Percentiles rank a stretch among this genome's conserved stretches.
Evolutionary conservation across 345 rosid species (phyloP).

Genomic region (Moringa oleifera): DNA sequence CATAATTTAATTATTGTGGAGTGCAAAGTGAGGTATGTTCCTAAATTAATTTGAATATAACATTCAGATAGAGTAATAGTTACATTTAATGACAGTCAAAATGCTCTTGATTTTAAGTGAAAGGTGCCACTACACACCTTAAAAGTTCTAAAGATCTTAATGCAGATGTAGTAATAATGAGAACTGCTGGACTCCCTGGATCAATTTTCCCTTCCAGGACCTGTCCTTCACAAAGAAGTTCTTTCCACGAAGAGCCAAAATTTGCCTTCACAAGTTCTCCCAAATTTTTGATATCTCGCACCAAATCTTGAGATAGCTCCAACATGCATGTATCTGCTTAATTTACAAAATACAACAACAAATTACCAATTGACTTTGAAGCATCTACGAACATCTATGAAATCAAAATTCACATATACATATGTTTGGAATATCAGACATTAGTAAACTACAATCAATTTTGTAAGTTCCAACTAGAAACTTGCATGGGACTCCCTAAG

Average conservation of each 20-base stretch:
- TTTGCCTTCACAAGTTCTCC: slow-evolving; percentile 50
- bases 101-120: too few relatives aligned
- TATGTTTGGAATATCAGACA: too few relatives aligned
- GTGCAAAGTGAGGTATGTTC: too few relatives aligned
- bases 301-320: slow-evolving; percentile 38
- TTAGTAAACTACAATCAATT: too few relatives aligned
- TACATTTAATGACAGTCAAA: too few relatives aligned
- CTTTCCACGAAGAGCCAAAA: slow-evolving; percentile 61
- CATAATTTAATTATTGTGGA: too few relatives aligned
- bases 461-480: too few relatives aligned
- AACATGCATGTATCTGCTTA: slow-evolving; percentile 52
- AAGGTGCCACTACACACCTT: slow-evolving; percentile 31
- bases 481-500: too few relatives aligned
- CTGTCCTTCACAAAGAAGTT: slow-evolving; percentile 45
- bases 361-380: not conserved
- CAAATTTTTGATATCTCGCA: slow-evolving; percentile 40
- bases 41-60: not conserved
- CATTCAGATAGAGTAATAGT: too few relatives aligned
- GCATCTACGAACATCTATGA: too few relatives aligned
- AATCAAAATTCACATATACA: too few relatives aligned
- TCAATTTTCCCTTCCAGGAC: slow-evolving; percentile 43
- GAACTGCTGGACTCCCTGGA: slow-evolving; percentile 69
- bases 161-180: slow-evolving; percentile 63
- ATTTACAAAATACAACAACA: not conserved
- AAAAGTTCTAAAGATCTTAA: slow-evolving; percentile 64